Evolutionary conservation across 306 rosid species (phyloP), one percentile per base, ranked within the genome.

Genomic region (Corylus heterophylla): DNA sequence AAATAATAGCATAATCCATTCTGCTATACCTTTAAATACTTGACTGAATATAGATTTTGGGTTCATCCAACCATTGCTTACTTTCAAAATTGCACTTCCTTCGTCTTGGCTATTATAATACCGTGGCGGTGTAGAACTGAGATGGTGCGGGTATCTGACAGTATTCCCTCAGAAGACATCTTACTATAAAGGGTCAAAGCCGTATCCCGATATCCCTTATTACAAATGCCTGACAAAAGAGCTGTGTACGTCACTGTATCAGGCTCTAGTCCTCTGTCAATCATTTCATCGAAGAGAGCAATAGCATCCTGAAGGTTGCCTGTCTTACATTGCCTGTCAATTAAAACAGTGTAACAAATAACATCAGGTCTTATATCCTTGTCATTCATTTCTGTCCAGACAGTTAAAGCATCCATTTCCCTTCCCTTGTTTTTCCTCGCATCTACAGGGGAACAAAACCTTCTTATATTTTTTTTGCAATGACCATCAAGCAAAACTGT

Each of bases 401-500:
- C n/a, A 76, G 89, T 50, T 18, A 87, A 83, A 62, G 54, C 79
- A 62, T 84, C 80, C 52, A 29, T 56, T 37, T 69, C 22, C 71
- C 68, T 78, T 42, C 35, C 58, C 20, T 54, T 67, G 8, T 42
- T 69, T 74, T 76, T 78, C 80, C 63, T 73, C 56, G 44, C 59
- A 73, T 12, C 54, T 14, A 2, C 10, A 69, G 37, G 31, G 59
- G 64, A 80, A 79, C 52, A 72, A 66, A 29, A 31, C 73, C 56
- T 76, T 79, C 52, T 76, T 54, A 78, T 47, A 59, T 77, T 68
- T 74, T 68, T 64, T 84, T 91, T 89, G 7, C 75, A 74, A 76
- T 54, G 86, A 74, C 86, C 82, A 73, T 90, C 92, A 62, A 94
- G 92, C 80, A 92, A 84, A 82, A 94, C 90, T 66, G 97, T 92